Base-by-base conservation (phyloP, 352 stramenopile species). In the Pythium rhizo-oryzae region DNA sequence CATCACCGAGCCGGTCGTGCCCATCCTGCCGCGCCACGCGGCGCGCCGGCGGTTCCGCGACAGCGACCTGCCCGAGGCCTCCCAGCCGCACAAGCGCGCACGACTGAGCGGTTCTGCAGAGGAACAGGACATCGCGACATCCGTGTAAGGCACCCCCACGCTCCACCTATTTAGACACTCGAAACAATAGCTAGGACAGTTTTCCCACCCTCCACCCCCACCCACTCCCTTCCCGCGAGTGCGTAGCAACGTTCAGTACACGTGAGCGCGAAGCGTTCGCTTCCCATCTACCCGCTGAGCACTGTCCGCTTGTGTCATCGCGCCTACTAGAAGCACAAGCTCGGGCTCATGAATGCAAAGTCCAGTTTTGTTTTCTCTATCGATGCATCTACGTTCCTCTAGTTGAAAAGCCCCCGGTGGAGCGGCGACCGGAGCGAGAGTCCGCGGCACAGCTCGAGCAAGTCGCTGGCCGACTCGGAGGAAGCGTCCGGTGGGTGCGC, bases 401-500 rank as follows among this genome's bases (percentile, higher is more conserved):
- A 59, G 24, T 35, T 37, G 37, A 58, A 59, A 2, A 63, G 16
- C 28, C 30, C 44, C 41, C 43, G 51, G 41, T 54, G 52, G 8
- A 68, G 55, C 24, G 74, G 75, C 2, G 72, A 86, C 11, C 80
- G 76, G 60, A 91, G 78, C 11, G 81, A 80, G 3, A 94, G 56
- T 28, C 87, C 81, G 30, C 84, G 79, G 67, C 87, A 75, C 16
- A 96, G 76, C 70, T 93, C 83, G 41, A 91, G 88, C 44, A 96
- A 60, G 56, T 94, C 85, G 12, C 67, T 71, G 12, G 81, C 79
- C 21, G 81, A 84, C 56, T 91, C 81, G 8, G 73, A 78, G 13
- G 79, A 77, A 1, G 65, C 70, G 15, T 85, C 75, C 8, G 87
- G 85, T 41, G 87, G 83, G 43, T 94, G 76, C 18, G 69, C 62